These are phyloP conservation scores for Xylariaceae sp. DNA, from an alignment of 2,329 filamentous ascomycete genomes.

Conservation along the genomic window DNA sequence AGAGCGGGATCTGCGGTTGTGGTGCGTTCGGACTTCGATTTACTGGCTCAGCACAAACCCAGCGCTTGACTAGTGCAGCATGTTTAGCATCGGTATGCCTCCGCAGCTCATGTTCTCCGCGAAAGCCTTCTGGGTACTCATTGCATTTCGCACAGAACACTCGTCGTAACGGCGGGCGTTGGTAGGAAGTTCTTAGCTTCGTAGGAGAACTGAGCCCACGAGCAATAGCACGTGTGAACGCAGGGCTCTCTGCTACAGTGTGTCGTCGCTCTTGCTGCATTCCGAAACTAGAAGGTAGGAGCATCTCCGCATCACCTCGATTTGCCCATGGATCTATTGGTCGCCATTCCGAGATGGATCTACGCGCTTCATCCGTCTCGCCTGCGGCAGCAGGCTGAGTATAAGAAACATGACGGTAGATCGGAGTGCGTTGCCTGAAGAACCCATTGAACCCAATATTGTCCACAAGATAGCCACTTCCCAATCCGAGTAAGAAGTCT, in stretches of 20 bases:
- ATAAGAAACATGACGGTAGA: constrained; percentile 31
- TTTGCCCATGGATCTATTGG: constrained; percentile 40
- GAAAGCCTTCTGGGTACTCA: constrained; percentile 81
- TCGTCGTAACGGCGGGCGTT: constrained; percentile 61
- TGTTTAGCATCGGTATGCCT: constrained; percentile 63
- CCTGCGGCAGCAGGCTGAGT: constrained; percentile 34
- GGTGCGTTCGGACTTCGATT: constrained; percentile 36
- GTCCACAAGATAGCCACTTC: constrained; percentile 40
- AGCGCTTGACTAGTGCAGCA: constrained; percentile 52
- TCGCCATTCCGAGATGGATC: constrained; percentile 39
- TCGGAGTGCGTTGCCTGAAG: constrained; percentile 37
- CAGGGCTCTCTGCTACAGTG: constrained; percentile 47
- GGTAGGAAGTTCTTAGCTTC: constrained; percentile 45
- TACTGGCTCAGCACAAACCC: constrained; percentile 54
- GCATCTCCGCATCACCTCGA: constrained; percentile 25
- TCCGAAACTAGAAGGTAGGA: constrained; percentile 21
- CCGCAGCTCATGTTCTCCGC: constrained; percentile 82
- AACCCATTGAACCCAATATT: constrained; percentile 41
- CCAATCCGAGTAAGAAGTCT: constrained; percentile 51
- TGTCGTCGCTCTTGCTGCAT: constrained; percentile 40
- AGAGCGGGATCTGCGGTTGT: constrained; percentile 50
- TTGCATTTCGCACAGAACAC: constrained; percentile 77
- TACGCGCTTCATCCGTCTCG: constrained; percentile 35
- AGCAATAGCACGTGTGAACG: constrained; percentile 38
- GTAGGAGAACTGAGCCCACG: constrained; percentile 43